Evolutionary conservation across 2,329 filamentous ascomycete species (phyloP).

Genomic region (Madurella fahalii): DNA sequence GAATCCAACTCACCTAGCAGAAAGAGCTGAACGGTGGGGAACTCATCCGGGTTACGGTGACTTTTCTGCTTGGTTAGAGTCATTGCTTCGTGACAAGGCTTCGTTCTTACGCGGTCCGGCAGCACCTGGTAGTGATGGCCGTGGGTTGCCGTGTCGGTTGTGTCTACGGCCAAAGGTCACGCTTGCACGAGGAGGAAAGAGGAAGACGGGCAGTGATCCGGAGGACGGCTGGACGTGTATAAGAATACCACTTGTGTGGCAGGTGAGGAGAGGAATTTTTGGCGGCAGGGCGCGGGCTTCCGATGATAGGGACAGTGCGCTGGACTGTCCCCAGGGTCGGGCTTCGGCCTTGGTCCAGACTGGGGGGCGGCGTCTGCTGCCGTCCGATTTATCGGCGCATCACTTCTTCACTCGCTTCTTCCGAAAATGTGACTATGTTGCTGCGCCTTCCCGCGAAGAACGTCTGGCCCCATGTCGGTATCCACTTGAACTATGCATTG

Average conservation of each 20-base stretch:
- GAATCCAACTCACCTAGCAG: conserved; percentile 63
- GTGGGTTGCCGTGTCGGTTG: neutral
- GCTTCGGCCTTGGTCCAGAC: neutral
- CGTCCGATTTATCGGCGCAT: neutral
- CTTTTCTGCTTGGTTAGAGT: conserved; percentile 47
- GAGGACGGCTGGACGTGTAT: neutral
- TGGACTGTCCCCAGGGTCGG: neutral
- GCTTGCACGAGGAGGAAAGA: neutral
- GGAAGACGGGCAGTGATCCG: neutral
- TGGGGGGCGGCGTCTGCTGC: neutral
- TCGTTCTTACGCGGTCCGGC: conserved; percentile 10
- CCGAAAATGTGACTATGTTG: neutral
- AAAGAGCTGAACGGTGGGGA: conserved; percentile 78
- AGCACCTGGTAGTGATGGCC: conserved; percentile 5
- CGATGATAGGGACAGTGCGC: neutral
- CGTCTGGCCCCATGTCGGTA: no score
- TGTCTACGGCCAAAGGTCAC: neutral
- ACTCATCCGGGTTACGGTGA: conserved; percentile 64
- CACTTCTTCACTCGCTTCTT: neutral
- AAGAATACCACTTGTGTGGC: neutral
- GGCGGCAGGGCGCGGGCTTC: neutral
- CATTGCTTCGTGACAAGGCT: conserved; percentile 41
- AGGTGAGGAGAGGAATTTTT: neutral
- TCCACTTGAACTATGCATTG: neutral
- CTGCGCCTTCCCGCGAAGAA: no score